Conservation (phyloP, 2,329 filamentous ascomycete species). For the Penicillium sclerotiorum region DNA sequence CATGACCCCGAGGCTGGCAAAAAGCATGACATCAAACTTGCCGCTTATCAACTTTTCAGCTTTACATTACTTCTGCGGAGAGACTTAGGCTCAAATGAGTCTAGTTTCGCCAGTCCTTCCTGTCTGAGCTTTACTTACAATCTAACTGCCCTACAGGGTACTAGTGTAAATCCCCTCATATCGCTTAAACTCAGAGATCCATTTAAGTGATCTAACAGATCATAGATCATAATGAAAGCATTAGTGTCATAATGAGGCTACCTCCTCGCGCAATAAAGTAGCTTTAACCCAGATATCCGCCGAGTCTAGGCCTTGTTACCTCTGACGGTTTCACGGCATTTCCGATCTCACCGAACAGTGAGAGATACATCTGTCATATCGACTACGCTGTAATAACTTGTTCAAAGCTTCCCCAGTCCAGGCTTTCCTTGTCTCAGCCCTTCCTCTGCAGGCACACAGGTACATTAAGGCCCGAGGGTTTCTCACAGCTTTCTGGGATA, state of each 20-base stretch:
- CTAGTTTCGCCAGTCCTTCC: slow-evolving; percentile 3
- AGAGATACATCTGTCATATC: too few relatives aligned
- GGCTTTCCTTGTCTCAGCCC: too few relatives aligned
- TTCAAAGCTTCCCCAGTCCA: too few relatives aligned
- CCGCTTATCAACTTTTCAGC: neutral
- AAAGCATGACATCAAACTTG: slow-evolving; percentile 5
- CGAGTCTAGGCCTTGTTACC: slow-evolving; percentile 13
- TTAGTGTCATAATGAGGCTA: slow-evolving; percentile 23
- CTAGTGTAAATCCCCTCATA: too few relatives aligned
- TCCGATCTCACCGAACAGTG: too few relatives aligned
- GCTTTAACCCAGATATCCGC: neutral
- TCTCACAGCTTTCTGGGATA: neutral
- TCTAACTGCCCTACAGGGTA: too few relatives aligned
- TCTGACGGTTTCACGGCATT: too few relatives aligned
- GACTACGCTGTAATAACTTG: too few relatives aligned
- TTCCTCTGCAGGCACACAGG: too few relatives aligned
- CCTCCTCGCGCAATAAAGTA: slow-evolving; percentile 3
- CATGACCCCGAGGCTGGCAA: slow-evolving; percentile 1
- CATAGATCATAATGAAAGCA: slow-evolving; percentile 23
- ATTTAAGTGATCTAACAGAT: too few relatives aligned
- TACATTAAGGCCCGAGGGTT: too few relatives aligned
- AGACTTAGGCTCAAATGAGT: neutral
- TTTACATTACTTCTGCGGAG: neutral
- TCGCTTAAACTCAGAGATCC: too few relatives aligned
- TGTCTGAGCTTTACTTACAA: neutral